Evolutionary conservation across 371 early-diverging fungal genomes (phyloP).

Genomic region (Zancudomyces culisetae): DNA sequence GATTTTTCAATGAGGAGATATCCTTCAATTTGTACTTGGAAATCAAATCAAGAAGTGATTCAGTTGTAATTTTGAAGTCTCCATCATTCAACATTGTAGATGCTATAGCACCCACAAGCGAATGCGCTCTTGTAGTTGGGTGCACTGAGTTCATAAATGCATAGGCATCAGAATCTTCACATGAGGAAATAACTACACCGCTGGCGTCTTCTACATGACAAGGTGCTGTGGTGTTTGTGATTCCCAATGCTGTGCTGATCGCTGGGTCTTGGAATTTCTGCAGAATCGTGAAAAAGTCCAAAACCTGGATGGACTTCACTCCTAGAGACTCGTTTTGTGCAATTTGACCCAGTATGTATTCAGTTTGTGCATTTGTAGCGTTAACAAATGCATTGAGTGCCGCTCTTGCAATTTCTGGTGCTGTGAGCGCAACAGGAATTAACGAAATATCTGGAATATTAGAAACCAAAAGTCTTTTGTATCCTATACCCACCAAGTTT

Average conservation of each 20-base stretch:
- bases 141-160: not conserved
- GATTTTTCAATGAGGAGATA: too few species aligned
- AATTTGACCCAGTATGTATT: not conserved
- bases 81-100: not conserved
- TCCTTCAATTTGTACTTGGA: too few species aligned
- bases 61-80: too few species aligned
- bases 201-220: not conserved
- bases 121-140: slow-evolving; percentile 1
- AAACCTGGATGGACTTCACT: not conserved
- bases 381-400: not conserved
- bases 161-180: slow-evolving; percentile 1
- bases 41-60: too few species aligned
- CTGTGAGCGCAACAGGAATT: not conserved
- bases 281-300: not conserved
- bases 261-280: not conserved
- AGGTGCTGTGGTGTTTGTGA: not conserved
- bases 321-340: not conserved
- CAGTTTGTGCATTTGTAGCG: not conserved
- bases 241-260: not conserved
- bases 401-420: not conserved
- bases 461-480: slow-evolving; percentile 6
- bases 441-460: slow-evolving; percentile 6
- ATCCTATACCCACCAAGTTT: slow-evolving; percentile 5
- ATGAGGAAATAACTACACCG: slow-evolving; percentile 3
- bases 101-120: not conserved